These are phyloP conservation scores for Lecanoromycetidae sp. DNA, from an alignment of 2,329 filamentous ascomycete genomes.

Conservation along the genomic window DNA sequence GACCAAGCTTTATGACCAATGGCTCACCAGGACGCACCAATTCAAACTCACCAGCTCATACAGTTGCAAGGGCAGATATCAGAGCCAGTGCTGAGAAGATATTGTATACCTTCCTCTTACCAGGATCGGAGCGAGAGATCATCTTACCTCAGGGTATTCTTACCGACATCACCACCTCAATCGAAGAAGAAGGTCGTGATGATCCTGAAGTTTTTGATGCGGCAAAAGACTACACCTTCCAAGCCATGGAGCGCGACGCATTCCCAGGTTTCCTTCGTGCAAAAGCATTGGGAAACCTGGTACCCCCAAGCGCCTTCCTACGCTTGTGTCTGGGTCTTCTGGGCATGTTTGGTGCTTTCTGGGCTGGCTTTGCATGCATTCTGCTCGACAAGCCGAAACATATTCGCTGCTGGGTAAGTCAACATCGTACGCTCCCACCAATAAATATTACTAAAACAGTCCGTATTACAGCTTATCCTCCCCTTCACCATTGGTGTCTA, in stretches of 20 bases:
- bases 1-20: conserved; percentile 46
- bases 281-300: conserved; percentile 90
- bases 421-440: background rate
- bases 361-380: conserved; percentile 86
- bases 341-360: conserved; percentile 82
- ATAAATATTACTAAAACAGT: conserved; percentile 17
- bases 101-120: conserved; percentile 90
- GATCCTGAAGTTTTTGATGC: conserved; percentile 96
- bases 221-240: conserved; percentile 98
- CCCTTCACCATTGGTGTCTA: conserved; percentile 90
- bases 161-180: conserved; percentile 69
- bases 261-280: conserved; percentile 91
- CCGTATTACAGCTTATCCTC: conserved; percentile 51
- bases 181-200: conserved; percentile 83
- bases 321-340: conserved; percentile 75
- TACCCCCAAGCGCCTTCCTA: conserved; percentile 78
- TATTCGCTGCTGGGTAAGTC: conserved; percentile 72
- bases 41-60: conserved; percentile 71
- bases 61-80: conserved; percentile 79
- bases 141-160: conserved; percentile 81
- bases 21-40: conserved; percentile 43
- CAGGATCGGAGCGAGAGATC: conserved; percentile 93
- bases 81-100: conserved; percentile 94
- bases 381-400: conserved; percentile 66
- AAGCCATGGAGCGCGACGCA: conserved; percentile 99